Evolutionary conservation across 176 grass and related monocot genomes (phyloP).

Genomic region (Oryza rufipogon): DNA sequence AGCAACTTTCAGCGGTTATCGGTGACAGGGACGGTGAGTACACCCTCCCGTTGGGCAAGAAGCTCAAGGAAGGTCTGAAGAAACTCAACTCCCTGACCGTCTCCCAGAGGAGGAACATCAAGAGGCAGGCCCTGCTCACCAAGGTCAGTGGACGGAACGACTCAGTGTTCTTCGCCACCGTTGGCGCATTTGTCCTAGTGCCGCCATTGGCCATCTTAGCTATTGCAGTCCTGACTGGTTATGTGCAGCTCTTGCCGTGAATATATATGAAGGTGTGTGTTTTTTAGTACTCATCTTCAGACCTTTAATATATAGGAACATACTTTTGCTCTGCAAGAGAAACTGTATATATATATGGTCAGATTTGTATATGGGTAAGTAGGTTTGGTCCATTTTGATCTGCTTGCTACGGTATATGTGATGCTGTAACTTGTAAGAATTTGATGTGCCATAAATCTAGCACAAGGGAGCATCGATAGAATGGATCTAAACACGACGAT

Average conservation of each 20-base stretch:
- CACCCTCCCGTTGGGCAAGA: conserved; percentile 81
- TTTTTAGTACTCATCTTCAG: conserved; percentile 27
- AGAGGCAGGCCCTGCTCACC: conserved; percentile 79
- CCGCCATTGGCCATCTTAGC: conserved; percentile 78
- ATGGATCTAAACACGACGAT: neutral
- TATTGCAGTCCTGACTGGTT: conserved; percentile 78
- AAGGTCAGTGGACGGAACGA: conserved; percentile 75
- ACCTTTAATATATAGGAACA: conserved; percentile 12
- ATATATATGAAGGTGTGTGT: neutral
- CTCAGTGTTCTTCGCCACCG: conserved; percentile 77
- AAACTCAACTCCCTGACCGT: conserved; percentile 59
- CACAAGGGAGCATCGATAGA: neutral
- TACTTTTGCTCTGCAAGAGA: conserved; percentile 21
- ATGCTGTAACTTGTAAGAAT: conserved; percentile 25
- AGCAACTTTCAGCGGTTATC: conserved; percentile 63
- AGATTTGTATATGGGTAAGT: conserved; percentile 34
- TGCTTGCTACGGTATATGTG: neutral
- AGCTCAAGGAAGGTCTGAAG: conserved; percentile 70
- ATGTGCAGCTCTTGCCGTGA: conserved; percentile 87
- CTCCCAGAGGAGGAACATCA: conserved; percentile 88
- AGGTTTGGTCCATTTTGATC: conserved; percentile 21
- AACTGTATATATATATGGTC: conserved; percentile 31
- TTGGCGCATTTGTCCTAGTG: conserved; percentile 79
- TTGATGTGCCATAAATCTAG: conserved; percentile 25
- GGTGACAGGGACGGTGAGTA: conserved; percentile 64